Evolutionary conservation across 352 stramenopile species (phyloP).

Genomic region (Pythium coloratum): DNA sequence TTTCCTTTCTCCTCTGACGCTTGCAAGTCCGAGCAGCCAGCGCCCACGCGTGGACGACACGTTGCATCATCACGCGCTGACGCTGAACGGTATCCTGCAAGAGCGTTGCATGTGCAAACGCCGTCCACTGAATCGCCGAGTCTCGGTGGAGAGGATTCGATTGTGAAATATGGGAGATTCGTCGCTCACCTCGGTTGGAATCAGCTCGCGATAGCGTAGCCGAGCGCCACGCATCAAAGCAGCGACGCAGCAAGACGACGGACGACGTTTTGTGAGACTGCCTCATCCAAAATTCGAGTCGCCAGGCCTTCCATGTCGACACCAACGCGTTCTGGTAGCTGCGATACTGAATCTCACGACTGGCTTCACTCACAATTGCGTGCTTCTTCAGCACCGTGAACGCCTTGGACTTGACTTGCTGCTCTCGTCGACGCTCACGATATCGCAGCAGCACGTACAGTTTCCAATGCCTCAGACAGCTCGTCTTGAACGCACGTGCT

Average conservation of each 20-base stretch:
- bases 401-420: not conserved
- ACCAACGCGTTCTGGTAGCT: not conserved
- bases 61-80: conserved; percentile 2
- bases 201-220: not conserved
- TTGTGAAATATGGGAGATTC: not conserved
- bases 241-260: not conserved
- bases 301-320: conserved; percentile 14
- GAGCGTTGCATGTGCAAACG: conserved; percentile 17
- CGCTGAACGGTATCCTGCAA: conserved; percentile 9
- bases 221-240: conserved; percentile 14
- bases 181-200: not conserved
- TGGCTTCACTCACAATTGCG: conserved; percentile 1
- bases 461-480: conserved; percentile 6
- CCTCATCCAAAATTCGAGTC: conserved; percentile 25
- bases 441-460: not conserved
- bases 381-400: not conserved
- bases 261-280: not conserved
- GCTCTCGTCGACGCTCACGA: not conserved
- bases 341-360: not conserved
- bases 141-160: no score
- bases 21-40: conserved; percentile 12
- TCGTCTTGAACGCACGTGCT: not conserved
- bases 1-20: conserved; percentile 3
- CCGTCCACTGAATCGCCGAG: not conserved
- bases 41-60: conserved; percentile 18